Conservation (phyloP, 257 asterid species). For the Osmanthus fragrans region DNA sequence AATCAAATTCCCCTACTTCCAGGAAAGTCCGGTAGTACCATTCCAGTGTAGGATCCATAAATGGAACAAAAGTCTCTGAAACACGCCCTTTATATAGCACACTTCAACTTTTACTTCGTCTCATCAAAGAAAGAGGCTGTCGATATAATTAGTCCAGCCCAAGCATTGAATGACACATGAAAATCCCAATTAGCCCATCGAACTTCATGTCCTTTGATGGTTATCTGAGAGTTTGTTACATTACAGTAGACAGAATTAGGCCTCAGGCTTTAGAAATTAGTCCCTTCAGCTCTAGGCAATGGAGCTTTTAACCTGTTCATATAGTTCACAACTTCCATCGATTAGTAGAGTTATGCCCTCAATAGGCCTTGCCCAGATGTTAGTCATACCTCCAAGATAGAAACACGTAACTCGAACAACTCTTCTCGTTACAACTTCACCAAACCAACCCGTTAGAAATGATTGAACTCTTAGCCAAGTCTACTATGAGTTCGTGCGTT, state of each 20-base stretch:
- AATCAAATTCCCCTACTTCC: slow-evolving; percentile 77
- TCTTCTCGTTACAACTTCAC: slow-evolving; percentile 48
- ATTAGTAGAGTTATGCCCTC: slow-evolving; percentile 49
- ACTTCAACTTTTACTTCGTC: slow-evolving; percentile 28
- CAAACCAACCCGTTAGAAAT: slow-evolving; percentile 69
- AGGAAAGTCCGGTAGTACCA: slow-evolving; percentile 66
- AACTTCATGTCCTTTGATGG: slow-evolving; percentile 40
- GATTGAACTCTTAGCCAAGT: slow-evolving; percentile 33
- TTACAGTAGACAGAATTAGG: slow-evolving; percentile 28
- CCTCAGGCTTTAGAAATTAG: slow-evolving; percentile 44
- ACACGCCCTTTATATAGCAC: slow-evolving; percentile 69
- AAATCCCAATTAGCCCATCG: slow-evolving; percentile 68
- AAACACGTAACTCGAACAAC: slow-evolving; percentile 50
- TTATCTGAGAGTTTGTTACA: slow-evolving; percentile 29
- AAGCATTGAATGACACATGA: slow-evolving; percentile 54
- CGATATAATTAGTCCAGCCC: slow-evolving; percentile 62
- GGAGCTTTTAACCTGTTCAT: slow-evolving; percentile 36
- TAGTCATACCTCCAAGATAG: slow-evolving; percentile 53
- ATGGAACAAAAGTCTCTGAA: slow-evolving; percentile 77
- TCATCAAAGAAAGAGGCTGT: slow-evolving; percentile 48
- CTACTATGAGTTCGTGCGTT: slow-evolving; percentile 51
- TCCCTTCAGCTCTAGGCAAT: slow-evolving; percentile 50
- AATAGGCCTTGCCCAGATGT: slow-evolving; percentile 73
- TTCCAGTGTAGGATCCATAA: slow-evolving; percentile 65
- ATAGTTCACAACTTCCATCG: slow-evolving; percentile 40